Conservation (phyloP, 306 rosid genomes). For the Prunus dulcis region DNA sequence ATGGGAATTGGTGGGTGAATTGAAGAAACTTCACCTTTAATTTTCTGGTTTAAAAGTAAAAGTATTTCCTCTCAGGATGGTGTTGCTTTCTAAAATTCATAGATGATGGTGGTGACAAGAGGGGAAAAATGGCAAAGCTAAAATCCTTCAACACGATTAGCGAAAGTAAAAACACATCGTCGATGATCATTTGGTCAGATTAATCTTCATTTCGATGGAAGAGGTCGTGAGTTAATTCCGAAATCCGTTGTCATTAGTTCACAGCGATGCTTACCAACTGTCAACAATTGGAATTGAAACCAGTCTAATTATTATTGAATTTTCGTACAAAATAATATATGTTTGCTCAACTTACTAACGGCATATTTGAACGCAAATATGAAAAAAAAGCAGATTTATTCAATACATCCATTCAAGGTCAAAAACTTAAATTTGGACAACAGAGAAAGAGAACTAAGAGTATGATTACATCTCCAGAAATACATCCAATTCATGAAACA, state of each 20-base stretch:
- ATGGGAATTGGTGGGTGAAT: background rate
- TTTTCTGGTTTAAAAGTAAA: background rate
- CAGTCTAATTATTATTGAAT: background rate
- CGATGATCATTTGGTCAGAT: too few relatives aligned
- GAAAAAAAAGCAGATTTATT: constrained; percentile 34
- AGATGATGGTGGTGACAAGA: too few relatives aligned
- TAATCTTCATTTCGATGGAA: too few relatives aligned
- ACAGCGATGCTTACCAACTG: background rate
- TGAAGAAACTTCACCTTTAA: background rate
- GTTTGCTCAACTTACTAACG: background rate
- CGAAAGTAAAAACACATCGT: too few relatives aligned
- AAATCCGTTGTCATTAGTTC: background rate
- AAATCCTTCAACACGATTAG: too few relatives aligned
- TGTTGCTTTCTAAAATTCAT: too few relatives aligned
- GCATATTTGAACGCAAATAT: background rate
- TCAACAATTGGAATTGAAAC: background rate
- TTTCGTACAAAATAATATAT: background rate
- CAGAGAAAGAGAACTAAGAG: constrained; percentile 24
- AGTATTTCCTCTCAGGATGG: background rate
- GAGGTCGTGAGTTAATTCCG: too few relatives aligned
- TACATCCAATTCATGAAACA: constrained; percentile 34
- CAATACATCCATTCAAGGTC: constrained; percentile 30
- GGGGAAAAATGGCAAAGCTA: too few relatives aligned
- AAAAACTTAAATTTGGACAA: constrained; percentile 35
- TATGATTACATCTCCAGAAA: constrained; percentile 40